Conservation (phyloP, 495 filamentous ascomycete species). For the Tuber borchii region DNA sequence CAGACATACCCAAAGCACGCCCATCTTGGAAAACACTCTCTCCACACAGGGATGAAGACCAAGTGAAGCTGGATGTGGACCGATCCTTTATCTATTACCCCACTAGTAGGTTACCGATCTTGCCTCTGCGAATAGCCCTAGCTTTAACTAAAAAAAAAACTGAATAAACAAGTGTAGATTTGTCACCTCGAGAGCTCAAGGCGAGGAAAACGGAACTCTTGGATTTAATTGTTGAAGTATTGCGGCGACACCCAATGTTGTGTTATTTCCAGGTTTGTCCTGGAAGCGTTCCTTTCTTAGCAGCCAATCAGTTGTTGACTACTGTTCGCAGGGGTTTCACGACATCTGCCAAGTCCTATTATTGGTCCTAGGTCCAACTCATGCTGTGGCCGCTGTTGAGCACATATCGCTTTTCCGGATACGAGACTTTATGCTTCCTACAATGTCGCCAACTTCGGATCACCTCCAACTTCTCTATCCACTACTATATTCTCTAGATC, state of each 20-base stretch:
- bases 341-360: slow-evolving; percentile 97
- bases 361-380: slow-evolving; percentile 63
- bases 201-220: slow-evolving; percentile 44
- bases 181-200: slow-evolving; percentile 48
- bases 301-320: background rate
- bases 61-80: slow-evolving; percentile 80
- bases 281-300: background rate
- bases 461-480: slow-evolving; percentile 80
- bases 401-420: slow-evolving; percentile 82
- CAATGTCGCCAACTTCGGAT: slow-evolving; percentile 67
- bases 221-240: slow-evolving; percentile 41
- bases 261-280: slow-evolving; percentile 71
- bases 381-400: slow-evolving; percentile 54
- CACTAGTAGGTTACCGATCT: slow-evolving; percentile 52
- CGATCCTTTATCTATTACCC: slow-evolving; percentile 97
- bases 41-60: slow-evolving; percentile 39
- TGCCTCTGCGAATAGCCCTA: slow-evolving; percentile 30
- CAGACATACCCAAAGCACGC: slow-evolving; percentile 26
- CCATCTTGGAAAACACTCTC: slow-evolving; percentile 40
- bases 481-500: slow-evolving; percentile 65
- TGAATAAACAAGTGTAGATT: slow-evolving; percentile 42
- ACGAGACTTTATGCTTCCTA: slow-evolving; percentile 94
- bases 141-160: slow-evolving; percentile 41
- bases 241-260: slow-evolving; percentile 70
- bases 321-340: slow-evolving; percentile 63